A percentile compares a stretch with the other conserved stretches of the same genome.
Evolutionary conservation across 2,329 filamentous ascomycete species (phyloP).

Genomic region (Microcyclospora pomicola): DNA sequence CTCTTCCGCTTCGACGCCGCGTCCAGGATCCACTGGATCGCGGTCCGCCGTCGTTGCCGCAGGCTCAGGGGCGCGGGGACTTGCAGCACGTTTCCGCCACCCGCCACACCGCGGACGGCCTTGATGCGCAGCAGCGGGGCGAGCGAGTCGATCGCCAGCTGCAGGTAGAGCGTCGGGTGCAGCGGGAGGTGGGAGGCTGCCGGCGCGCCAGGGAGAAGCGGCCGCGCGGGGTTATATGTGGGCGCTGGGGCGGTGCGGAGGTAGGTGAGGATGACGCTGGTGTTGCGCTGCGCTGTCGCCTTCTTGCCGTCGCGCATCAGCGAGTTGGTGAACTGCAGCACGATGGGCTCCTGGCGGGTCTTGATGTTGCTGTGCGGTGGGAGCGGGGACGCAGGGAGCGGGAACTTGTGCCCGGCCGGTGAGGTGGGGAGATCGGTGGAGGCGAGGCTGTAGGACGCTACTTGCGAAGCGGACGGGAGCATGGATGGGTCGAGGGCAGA

Average conservation of each 20-base stretch:
- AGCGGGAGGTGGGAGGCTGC: constrained; percentile 69
- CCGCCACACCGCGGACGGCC: constrained; percentile 60
- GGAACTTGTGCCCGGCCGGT: constrained; percentile 58
- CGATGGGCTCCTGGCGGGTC: constrained; percentile 70
- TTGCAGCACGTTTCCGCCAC: constrained; percentile 73
- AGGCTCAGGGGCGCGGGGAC: constrained; percentile 64
- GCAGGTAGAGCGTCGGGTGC: constrained; percentile 80
- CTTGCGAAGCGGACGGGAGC: constrained; percentile 15
- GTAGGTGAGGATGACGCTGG: constrained; percentile 66
- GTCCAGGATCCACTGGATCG: constrained; percentile 81
- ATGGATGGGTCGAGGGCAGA: constrained; percentile 13
- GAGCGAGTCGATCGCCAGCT: constrained; percentile 80
- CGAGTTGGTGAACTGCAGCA: constrained; percentile 77
- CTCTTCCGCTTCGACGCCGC: constrained; percentile 66
- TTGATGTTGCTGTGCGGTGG: constrained; percentile 53
- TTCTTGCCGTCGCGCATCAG: constrained; percentile 89
- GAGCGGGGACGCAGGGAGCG: constrained; percentile 53
- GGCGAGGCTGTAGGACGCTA: constrained; percentile 9
- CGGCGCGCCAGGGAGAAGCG: constrained; percentile 60
- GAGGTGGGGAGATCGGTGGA: constrained; percentile 6
- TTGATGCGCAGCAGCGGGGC: constrained; percentile 75
- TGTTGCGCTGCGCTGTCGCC: constrained; percentile 80
- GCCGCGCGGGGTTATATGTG: constrained; percentile 53
- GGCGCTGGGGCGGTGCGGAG: constrained; percentile 77
- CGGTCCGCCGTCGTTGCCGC: constrained; percentile 62